Base-by-base conservation (phyloP, 2,329 filamentous ascomycete genomes). In the Tolypocladium capitatum region DNA sequence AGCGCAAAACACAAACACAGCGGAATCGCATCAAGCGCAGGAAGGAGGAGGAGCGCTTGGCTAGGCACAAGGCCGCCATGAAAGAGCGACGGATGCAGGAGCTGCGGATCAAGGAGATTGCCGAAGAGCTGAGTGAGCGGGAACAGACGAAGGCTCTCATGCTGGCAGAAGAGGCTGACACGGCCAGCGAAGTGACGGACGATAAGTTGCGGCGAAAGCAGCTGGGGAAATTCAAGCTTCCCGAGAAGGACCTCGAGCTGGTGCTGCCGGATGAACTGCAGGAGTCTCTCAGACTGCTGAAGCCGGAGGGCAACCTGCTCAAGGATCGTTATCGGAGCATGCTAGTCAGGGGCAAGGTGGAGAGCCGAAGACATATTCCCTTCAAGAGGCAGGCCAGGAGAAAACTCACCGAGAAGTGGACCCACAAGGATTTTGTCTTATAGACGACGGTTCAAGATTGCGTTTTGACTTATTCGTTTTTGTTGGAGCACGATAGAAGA, bases 261-360 rank as follows among this genome's bases (percentile, higher is more conserved):
- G 74, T 96, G 52, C 66, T 96, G 51, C 77, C 88, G 36, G 81
- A 97, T 67, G 80, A 98, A 70, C 66, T 92, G 59, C 75, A 95
- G 66, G 79, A 95, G 60, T 83, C 88, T 45, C 68, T 96, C 59
- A 68, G 92, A 60, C 67, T 89, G 60, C 68, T 95, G 54, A 94
- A 91, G 66, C 92, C 92, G 0, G 92, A 98, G 66, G 92, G 92
- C n/a, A 97, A 96, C 62, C 70, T 96, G 35, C 73, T 98, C 56
- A 88, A 88, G 56, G 92, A 98, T 60, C 78, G 92, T 45, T 97
- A 95, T 71, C 76, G 92, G 52, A 97, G 80, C 63, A 73, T 97
- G 68, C 72, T 97, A 52, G 76, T 97, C 32, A 80, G 89, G 53
- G 92, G 92, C 50, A 94, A 92, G 69, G 69, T 98, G 51, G 92